Percentiles rank a stretch among this genome's conserved stretches.
Evolutionary conservation across 306 rosid genomes (phyloP).

Genomic region (Prunus armeniaca): DNA sequence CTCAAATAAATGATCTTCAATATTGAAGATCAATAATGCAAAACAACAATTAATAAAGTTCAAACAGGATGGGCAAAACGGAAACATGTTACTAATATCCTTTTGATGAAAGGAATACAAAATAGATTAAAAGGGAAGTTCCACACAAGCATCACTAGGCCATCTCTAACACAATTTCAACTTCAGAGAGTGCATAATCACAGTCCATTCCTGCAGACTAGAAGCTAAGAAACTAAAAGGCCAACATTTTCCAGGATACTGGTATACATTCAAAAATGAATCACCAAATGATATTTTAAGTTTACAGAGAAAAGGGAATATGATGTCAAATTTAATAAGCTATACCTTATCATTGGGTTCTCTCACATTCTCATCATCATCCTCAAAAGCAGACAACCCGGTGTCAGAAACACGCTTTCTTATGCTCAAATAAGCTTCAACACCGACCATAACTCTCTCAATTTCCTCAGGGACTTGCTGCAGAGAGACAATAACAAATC

Average conservation of each 20-base stretch:
- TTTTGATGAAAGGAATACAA: neutral
- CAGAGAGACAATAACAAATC: neutral
- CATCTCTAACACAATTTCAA: neutral
- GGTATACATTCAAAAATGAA: neutral
- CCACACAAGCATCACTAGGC: neutral
- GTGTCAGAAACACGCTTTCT: conserved; percentile 63
- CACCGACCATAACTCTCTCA: conserved; percentile 86
- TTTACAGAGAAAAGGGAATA: neutral
- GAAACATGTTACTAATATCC: neutral
- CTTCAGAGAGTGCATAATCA: neutral
- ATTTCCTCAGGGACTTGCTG: conserved; percentile 99
- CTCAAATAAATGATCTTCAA: neutral
- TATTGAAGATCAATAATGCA: neutral
- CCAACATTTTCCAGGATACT: neutral
- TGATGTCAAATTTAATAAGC: neutral
- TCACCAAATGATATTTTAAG: neutral
- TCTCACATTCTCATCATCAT: conserved; percentile 53
- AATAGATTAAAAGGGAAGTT: neutral
- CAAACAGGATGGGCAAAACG: neutral
- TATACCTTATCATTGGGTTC: conserved; percentile 61
- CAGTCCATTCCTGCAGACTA: neutral
- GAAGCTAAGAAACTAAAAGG: neutral
- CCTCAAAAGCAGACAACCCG: conserved; percentile 82
- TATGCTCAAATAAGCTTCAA: conserved; percentile 96
- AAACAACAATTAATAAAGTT: no score